These are phyloP conservation scores for Botrytis pseudocinerea DNA, from an alignment of 2,329 filamentous ascomycete species.

Conservation along the genomic window DNA sequence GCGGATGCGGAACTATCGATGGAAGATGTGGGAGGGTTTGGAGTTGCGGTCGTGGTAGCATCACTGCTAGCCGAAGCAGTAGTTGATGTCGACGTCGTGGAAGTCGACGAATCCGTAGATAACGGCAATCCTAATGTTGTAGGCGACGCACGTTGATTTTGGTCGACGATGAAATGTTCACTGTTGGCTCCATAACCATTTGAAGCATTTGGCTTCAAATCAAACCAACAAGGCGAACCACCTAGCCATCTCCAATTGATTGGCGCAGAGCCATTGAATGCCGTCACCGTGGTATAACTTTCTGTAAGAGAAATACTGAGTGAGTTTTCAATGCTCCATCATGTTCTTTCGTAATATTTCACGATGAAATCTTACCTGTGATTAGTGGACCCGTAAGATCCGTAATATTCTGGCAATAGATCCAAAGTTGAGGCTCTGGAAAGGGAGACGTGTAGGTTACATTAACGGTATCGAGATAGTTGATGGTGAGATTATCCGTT, in stretches of 20 bases:
- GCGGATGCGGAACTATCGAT: neutral
- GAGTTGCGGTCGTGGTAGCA: neutral
- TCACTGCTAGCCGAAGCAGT: neutral
- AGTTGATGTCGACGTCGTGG: neutral
- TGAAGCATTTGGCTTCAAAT: conserved; percentile 29
- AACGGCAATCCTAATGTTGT: neutral
- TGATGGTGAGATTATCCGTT: conserved; percentile 25
- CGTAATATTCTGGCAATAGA: conserved; percentile 26
- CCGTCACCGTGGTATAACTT: neutral
- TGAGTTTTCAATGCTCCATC: neutral
- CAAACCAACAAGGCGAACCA: conserved; percentile 29
- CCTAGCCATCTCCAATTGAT: conserved; percentile 27
- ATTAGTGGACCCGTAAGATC: conserved; percentile 19
- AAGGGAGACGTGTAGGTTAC: conserved; percentile 31
- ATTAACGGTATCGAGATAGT: conserved; percentile 32
- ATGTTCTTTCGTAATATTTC: neutral
- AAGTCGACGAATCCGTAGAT: neutral
- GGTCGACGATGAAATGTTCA: conserved; percentile 15
- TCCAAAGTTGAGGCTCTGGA: conserved; percentile 27
- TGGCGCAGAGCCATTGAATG: conserved; percentile 29
- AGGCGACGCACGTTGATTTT: conserved; percentile 2
- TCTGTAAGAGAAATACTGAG: neutral
- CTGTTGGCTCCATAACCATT: conserved; percentile 29
- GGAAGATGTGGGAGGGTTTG: neutral
- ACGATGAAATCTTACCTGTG: conserved; percentile 4